These are phyloP conservation scores for Capsicum chinense DNA, from an alignment of 257 asterid species.

Conservation along the genomic window DNA sequence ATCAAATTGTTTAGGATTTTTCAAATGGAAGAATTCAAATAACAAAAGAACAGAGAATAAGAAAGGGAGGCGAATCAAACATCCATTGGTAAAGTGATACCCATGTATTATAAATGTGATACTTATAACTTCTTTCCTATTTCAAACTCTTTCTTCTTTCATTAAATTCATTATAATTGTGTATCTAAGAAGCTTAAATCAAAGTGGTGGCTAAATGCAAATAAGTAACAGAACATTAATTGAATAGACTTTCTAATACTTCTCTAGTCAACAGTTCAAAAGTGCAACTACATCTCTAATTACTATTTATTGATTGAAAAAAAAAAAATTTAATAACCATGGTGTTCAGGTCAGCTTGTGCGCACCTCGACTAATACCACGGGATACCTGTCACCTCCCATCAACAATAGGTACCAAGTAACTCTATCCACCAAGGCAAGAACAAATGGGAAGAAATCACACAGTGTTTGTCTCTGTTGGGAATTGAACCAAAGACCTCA, in stretches of 20 bases:
- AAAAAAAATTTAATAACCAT: too few species aligned
- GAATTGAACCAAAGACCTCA: too few species aligned
- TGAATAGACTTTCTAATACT: neutral
- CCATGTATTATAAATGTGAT: neutral
- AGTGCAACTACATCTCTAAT: constrained; percentile 7
- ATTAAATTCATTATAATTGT: neutral
- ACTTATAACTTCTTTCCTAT: neutral
- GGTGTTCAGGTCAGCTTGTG: too few species aligned
- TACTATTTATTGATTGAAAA: neutral
- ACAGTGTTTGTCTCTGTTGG: too few species aligned
- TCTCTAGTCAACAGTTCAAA: neutral
- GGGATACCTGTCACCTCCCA: too few species aligned
- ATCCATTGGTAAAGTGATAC: neutral
- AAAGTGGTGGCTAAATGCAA: neutral
- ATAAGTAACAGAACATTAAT: constrained; percentile 1
- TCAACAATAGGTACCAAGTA: too few species aligned
- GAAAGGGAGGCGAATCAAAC: neutral
- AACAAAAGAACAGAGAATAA: constrained; percentile 7
- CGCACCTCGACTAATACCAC: too few species aligned
- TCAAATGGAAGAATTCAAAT: neutral
- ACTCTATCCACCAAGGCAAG: too few species aligned
- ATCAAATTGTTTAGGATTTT: neutral
- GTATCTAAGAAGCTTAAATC: neutral
- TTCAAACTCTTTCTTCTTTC: neutral
- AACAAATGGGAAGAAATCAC: too few species aligned